Conservation (phyloP, 495 filamentous ascomycete species). For the Daldinia decipiens region DNA sequence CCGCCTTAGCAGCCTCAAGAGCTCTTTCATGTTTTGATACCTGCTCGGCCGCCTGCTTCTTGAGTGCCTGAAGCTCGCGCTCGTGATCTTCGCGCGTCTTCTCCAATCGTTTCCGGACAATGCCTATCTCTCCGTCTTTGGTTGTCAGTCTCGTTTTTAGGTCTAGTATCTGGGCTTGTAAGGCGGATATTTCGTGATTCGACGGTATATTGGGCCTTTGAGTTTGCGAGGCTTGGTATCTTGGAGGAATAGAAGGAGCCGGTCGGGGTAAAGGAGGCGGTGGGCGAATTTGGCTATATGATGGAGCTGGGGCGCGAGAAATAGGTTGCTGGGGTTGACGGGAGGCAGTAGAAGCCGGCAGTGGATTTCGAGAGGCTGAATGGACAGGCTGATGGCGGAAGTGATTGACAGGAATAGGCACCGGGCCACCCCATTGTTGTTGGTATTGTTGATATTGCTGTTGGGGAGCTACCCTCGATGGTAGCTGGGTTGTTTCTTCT, state of each 20-base stretch:
- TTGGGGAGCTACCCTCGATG: slow-evolving; percentile 32
- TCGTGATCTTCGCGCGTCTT: slow-evolving; percentile 56
- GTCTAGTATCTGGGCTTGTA: slow-evolving; percentile 50
- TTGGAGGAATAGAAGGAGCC: slow-evolving; percentile 37
- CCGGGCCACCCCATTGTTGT: slow-evolving; percentile 32
- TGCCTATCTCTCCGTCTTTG: slow-evolving; percentile 61
- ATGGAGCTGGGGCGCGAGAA: neutral
- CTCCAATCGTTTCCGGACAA: slow-evolving; percentile 64
- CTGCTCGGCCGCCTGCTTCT: slow-evolving; percentile 58
- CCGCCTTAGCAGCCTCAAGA: slow-evolving; percentile 57
- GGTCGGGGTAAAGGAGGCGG: slow-evolving; percentile 42
- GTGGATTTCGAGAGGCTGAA: slow-evolving; percentile 16
- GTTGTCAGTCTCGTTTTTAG: slow-evolving; percentile 57
- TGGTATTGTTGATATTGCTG: slow-evolving; percentile 18
- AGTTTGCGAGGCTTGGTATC: slow-evolving; percentile 47
- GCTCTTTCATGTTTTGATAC: slow-evolving; percentile 57
- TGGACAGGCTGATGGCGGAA: slow-evolving; percentile 29
- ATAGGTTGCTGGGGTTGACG: slow-evolving; percentile 33
- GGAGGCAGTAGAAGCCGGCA: slow-evolving; percentile 18
- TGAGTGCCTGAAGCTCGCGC: slow-evolving; percentile 56
- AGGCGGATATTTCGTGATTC: slow-evolving; percentile 40
- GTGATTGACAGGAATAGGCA: slow-evolving; percentile 32
- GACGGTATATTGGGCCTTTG: slow-evolving; percentile 25
- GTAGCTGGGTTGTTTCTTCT: slow-evolving; percentile 27
- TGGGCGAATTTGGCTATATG: slow-evolving; percentile 35